Conservation (phyloP, 2,329 filamentous ascomycete species). For the Microsporum ferrugineum region DNA sequence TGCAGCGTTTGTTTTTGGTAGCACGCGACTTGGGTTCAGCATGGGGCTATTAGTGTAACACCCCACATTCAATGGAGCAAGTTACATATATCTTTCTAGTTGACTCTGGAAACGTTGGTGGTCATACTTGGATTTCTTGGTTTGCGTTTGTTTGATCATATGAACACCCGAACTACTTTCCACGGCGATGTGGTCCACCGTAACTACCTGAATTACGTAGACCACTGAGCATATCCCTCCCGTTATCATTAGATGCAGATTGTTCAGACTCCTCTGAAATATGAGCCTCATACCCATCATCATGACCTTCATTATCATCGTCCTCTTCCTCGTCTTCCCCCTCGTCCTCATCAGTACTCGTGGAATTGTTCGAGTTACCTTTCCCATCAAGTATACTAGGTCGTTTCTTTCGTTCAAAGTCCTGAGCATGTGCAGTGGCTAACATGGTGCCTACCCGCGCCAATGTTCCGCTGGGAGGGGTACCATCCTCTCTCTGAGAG, state of each 20-base stretch:
- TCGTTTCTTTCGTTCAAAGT: conserved; percentile 71
- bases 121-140: background rate
- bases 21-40: background rate
- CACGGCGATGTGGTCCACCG: background rate
- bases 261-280: conserved; percentile 2
- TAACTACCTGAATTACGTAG: background rate
- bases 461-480: conserved; percentile 27
- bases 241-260: background rate
- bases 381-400: conserved; percentile 34
- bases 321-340: conserved; percentile 28
- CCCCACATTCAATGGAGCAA: background rate
- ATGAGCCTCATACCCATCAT: conserved; percentile 3
- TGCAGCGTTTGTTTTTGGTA: background rate
- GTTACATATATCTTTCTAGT: background rate
- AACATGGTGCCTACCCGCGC: conserved; percentile 56
- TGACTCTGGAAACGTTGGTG: background rate
- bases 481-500: conserved; percentile 19
- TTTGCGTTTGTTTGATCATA: background rate
- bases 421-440: conserved; percentile 73
- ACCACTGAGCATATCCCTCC: background rate
- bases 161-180: background rate
- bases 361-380: conserved; percentile 21
- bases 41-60: background rate
- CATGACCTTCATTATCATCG: conserved; percentile 15
- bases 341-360: conserved; percentile 28